Base-by-base conservation (phyloP, 192 early-diverging fungal species). In the Gryganskiella cystojenkinii region DNA sequence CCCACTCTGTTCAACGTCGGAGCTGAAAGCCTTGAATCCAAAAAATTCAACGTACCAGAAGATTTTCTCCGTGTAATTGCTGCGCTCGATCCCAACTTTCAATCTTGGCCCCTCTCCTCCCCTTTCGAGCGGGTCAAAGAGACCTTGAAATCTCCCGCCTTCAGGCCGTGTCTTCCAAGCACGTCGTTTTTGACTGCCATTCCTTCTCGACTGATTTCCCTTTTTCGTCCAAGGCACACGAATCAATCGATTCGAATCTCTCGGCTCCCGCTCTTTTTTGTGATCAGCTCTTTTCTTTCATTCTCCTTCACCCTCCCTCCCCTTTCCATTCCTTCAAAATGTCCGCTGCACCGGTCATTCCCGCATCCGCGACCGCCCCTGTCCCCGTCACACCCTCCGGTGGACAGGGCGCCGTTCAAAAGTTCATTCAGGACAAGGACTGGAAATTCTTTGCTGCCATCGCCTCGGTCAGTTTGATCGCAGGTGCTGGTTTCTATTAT, bases 371-470 rank as follows among this genome's bases (percentile, higher is more conserved):
- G 24, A 65, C 74, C 34, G 74, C 74, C 8, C 74, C 74, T 46
- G 74, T 62, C 42, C 63, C 71, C 37, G 66, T 63, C 30, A 58
- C 74, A 11, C 45, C 51, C 52, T n/a, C n/a, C n/a, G n/a, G n/a
- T n/a, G 61, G 61, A 19, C 66, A 52, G 1, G 69, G 43, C 37
- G 66, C 82, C 8, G 27, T 89, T 25, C 85, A 85, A 35, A 82
- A 80, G 68, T 85, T 83, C 60, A 68, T 89, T 61, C 80, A 83
- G 78, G 83, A 85, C 57, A 85, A 84, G 59, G 86, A 86, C 75
- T 92, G 89, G 89, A 92, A 88, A 69, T 92, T 94, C 59, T 92
- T 89, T 55, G 83, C 88, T 15, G 88, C 89, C 19, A 80, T 89
- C 15, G 81, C 86, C 55, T 86, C 89, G 49, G 89, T 88, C 22